phyloP scores from a whole-genome alignment of 768 basidiomycete genomes.

The Trametes elegans region DNA sequence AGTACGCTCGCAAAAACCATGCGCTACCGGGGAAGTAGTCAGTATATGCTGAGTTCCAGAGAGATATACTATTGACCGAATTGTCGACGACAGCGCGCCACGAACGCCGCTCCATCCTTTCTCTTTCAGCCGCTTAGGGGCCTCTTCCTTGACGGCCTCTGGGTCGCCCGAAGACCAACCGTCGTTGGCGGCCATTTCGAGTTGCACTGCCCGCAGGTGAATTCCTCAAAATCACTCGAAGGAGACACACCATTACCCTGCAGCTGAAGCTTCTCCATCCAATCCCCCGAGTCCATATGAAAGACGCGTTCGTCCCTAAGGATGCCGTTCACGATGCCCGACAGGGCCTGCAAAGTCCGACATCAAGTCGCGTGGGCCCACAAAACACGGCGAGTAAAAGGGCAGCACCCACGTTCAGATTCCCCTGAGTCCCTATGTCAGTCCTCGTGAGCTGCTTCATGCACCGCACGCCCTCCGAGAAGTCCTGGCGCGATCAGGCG shows the following conservation, averaged over 20 bases:
- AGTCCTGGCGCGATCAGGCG: conserved; percentile 12
- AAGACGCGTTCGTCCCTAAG: conserved; percentile 41
- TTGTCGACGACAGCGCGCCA: conserved; percentile 12
- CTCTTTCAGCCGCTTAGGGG: conserved; percentile 24
- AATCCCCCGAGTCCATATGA: conserved; percentile 33
- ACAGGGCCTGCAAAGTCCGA: conserved; percentile 29
- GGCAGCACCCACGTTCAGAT: conserved; percentile 8
- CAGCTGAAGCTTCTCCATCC: conserved; percentile 35
- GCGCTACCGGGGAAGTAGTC: neutral
- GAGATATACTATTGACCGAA: conserved; percentile 5
- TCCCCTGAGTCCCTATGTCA: conserved; percentile 1
- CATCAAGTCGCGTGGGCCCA: neutral
- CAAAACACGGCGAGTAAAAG: neutral
- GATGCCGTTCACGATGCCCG: conserved; percentile 36
- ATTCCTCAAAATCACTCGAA: too few relatives aligned
- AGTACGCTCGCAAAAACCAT: conserved; percentile 16
- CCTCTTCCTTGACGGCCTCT: conserved; percentile 33
- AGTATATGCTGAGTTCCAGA: neutral
- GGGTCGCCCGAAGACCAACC: conserved; percentile 38
- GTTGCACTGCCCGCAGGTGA: conserved; percentile 26
- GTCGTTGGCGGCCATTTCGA: conserved; percentile 28
- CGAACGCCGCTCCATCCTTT: conserved; percentile 31
- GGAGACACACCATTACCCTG: too few relatives aligned
- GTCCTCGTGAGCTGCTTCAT: conserved; percentile 21
- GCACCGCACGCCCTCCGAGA: conserved; percentile 10